phyloP scores from a whole-genome alignment of 371 early-diverging fungal genomes.

The Vavraia culicis region DNA sequence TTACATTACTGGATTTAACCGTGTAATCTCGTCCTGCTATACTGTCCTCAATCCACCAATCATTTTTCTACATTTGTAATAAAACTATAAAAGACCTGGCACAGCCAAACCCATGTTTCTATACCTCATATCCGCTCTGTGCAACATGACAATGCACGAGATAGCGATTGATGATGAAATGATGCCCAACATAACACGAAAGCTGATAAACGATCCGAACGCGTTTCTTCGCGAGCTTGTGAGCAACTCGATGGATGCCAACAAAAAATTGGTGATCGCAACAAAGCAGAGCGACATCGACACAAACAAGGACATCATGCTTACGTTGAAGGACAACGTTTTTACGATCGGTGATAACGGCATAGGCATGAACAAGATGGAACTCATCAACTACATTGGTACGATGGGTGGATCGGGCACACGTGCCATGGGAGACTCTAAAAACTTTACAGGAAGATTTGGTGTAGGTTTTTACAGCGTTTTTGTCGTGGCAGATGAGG shows the following conservation, averaged over 20 bases:
- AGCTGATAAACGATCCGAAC: no score
- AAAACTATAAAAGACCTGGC: no score
- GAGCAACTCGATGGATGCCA: constrained; percentile 76
- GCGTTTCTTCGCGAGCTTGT: constrained; percentile 67
- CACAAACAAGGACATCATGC: constrained; percentile 49
- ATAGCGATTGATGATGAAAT: no score
- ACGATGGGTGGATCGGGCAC: constrained; percentile 82
- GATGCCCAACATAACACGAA: no score
- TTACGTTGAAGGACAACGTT: constrained; percentile 50
- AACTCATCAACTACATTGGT: constrained; percentile 76
- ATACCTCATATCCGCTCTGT: no score
- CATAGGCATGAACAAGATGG: constrained; percentile 86
- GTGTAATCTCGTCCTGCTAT: no score
- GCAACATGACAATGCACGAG: no score
- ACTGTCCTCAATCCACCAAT: no score
- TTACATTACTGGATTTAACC: no score
- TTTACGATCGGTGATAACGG: constrained; percentile 71
- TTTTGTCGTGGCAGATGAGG: constrained; percentile 74
- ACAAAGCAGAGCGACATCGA: constrained; percentile 51
- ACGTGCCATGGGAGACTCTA: constrained; percentile 46
- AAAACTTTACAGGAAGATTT: constrained; percentile 73
- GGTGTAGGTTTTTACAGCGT: constrained; percentile 93
- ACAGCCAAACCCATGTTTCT: no score
- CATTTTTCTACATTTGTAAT: no score
- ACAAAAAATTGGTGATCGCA: constrained; percentile 64